Conservation (phyloP, 2,329 filamentous ascomycete genomes). For the Leptodontidium sp. region DNA sequence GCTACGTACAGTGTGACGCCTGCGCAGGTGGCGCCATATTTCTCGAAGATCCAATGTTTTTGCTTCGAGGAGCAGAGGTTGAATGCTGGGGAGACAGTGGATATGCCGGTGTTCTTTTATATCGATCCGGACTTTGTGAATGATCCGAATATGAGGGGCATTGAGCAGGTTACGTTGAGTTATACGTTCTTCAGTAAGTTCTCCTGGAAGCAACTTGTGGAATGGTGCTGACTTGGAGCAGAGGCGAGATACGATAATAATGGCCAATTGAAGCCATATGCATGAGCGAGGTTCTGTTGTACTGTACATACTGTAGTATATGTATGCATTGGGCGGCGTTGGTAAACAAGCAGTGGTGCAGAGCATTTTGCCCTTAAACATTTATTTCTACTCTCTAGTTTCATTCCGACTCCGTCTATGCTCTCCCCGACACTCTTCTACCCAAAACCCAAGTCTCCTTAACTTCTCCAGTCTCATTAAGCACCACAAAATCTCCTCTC, state of each 20-base stretch:
- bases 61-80: slow-evolving; percentile 97
- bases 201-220: background rate
- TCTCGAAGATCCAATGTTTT: slow-evolving; percentile 99
- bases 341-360: background rate
- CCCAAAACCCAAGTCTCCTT: slow-evolving; percentile 43
- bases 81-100: slow-evolving; percentile 94
- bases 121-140: slow-evolving; percentile 94
- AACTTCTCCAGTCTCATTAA: slow-evolving; percentile 36
- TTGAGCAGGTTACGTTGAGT: slow-evolving; percentile 93
- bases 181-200: slow-evolving; percentile 98
- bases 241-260: slow-evolving; percentile 87
- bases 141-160: slow-evolving; percentile 90
- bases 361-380: slow-evolving; percentile 2
- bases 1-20: slow-evolving; percentile 98
- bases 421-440: slow-evolving; percentile 25
- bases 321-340: slow-evolving; percentile 39
- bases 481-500: slow-evolving; percentile 43
- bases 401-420: background rate
- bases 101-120: slow-evolving; percentile 99
- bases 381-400: background rate
- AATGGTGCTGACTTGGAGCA: slow-evolving; percentile 53
- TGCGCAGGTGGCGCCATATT: slow-evolving; percentile 94
- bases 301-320: slow-evolving; percentile 34
- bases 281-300: slow-evolving; percentile 22
- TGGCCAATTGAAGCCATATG: slow-evolving; percentile 62